Base-by-base conservation (phyloP, 2,329 filamentous ascomycete species). In the Trichoderma sp. region DNA sequence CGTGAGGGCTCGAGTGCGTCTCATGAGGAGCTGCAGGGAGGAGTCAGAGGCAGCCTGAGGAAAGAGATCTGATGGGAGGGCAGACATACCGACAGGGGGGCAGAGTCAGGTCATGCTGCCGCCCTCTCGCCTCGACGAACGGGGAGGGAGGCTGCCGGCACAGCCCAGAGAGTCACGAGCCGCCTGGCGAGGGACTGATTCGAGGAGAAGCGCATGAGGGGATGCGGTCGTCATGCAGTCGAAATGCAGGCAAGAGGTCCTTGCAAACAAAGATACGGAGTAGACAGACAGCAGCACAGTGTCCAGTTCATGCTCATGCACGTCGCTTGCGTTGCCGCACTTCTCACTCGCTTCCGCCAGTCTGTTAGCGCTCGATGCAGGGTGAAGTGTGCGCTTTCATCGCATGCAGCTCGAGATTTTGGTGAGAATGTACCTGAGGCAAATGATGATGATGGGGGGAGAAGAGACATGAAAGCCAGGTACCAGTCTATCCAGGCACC, bases 21-120 rank as follows among this genome's bases (percentile, higher is more conserved):
- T 48, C 61, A 64, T 64, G 61, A 64, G 61, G 61, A 64, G 61
- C 45, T 64, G 52, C 60, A 63, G 50, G 50, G 60, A 55, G 48
- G 41, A 44, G 48, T 55, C 48, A 45, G 41, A 63, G 43, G 60
- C 39, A 39, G 47, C 59, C 50, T 45, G 39, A 51, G 57, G 30
- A 41, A 5, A 39, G 10, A 60, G 5, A 45, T 9, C 43, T 50
- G 30, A 45, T 43, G 60, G 34, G 50, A 60, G 57, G 34, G 57
- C 30, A 60, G 45, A 41, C 24, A 48, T 12, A 24, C 19, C 17
- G 41, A 63, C 60, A 54, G 15, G 50, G 58, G 48, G 12, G 41
- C 24, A 21, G 50, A 55, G 60, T 61, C 59, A 62, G 60, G 60
- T 63, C 58, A 62, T 62, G 58, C 28, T 52, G 48, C 58, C 58